Conservation (phyloP, 2,329 filamentous ascomycete genomes). For the Phaeoacremonium minimum region DNA sequence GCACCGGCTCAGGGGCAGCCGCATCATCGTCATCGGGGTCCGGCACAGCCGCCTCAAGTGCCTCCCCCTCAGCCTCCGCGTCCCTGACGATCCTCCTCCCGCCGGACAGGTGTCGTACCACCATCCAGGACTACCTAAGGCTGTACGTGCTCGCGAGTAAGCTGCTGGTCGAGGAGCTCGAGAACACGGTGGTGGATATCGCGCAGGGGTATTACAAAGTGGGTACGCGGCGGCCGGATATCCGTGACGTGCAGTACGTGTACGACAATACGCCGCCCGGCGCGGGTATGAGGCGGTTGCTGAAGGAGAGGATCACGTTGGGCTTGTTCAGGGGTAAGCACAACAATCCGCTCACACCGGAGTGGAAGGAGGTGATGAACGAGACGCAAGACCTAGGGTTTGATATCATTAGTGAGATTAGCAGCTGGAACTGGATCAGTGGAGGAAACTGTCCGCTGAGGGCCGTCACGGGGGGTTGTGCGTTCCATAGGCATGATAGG, state of each 20-base stretch:
- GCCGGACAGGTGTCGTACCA: neutral
- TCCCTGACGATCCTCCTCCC: neutral
- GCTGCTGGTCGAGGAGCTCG: slow-evolving; percentile 8
- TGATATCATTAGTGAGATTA: slow-evolving; percentile 7
- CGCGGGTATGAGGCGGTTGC: slow-evolving; percentile 6
- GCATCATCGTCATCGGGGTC: too few species aligned
- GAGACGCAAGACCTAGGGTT: slow-evolving; percentile 6
- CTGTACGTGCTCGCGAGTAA: slow-evolving; percentile 8
- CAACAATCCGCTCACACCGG: slow-evolving; percentile 6
- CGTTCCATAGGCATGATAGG: slow-evolving; percentile 7
- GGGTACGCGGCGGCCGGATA: slow-evolving; percentile 7
- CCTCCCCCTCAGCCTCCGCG: neutral
- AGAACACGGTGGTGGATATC: slow-evolving; percentile 7
- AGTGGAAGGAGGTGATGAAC: slow-evolving; percentile 7
- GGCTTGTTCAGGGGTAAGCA: slow-evolving; percentile 8
- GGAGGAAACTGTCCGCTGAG: slow-evolving; percentile 5
- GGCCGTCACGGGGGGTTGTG: slow-evolving; percentile 1
- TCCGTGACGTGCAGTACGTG: slow-evolving; percentile 9
- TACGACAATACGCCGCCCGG: slow-evolving; percentile 6
- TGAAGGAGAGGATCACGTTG: slow-evolving; percentile 7
- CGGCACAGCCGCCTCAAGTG: neutral
- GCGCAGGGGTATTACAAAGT: slow-evolving; percentile 6
- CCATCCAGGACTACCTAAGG: slow-evolving; percentile 5
- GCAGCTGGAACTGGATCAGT: slow-evolving; percentile 5
- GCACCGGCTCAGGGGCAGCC: too few species aligned